A percentile compares a stretch with the other conserved stretches of the same genome.
phyloP scores from a whole-genome alignment of 2,329 filamentous ascomycete species.

The Sphaerostilbella broomeana region DNA sequence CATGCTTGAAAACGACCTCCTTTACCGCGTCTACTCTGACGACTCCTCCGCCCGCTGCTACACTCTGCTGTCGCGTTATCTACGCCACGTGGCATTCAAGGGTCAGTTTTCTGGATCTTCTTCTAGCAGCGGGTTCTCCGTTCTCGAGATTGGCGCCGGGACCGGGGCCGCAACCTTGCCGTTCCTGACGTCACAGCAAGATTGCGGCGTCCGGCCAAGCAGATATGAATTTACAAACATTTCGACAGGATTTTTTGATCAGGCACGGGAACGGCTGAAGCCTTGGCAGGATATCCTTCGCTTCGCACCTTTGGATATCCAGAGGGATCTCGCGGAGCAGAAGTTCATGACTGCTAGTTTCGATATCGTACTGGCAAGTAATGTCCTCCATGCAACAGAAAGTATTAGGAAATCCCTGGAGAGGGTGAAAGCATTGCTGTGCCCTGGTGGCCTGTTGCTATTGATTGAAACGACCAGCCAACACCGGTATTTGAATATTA shows the following conservation, averaged over 20 bases:
- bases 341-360: conserved; percentile 20
- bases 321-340: conserved; percentile 22
- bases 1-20: no score
- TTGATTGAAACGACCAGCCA: conserved; percentile 20
- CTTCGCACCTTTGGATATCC: conserved; percentile 30
- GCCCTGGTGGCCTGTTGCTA: conserved; percentile 25
- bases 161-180: conserved; percentile 27
- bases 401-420: conserved; percentile 20
- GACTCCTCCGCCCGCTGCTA: not conserved
- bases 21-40: no score
- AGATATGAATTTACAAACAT: conserved; percentile 19
- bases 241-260: conserved; percentile 30
- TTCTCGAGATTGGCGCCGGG: conserved; percentile 32
- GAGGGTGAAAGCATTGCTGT: conserved; percentile 21
- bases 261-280: conserved; percentile 22
- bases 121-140: conserved; percentile 22
- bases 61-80: not conserved
- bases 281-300: conserved; percentile 19
- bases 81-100: conserved; percentile 8
- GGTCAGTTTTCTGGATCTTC: no score
- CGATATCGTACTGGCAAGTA: conserved; percentile 24
- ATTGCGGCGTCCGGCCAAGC: not conserved
- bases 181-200: conserved; percentile 15
- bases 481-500: not conserved
- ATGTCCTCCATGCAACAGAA: conserved; percentile 25